Base-by-base conservation (phyloP, 176 grass and related monocot species). In the Aegilops longissima region DNA sequence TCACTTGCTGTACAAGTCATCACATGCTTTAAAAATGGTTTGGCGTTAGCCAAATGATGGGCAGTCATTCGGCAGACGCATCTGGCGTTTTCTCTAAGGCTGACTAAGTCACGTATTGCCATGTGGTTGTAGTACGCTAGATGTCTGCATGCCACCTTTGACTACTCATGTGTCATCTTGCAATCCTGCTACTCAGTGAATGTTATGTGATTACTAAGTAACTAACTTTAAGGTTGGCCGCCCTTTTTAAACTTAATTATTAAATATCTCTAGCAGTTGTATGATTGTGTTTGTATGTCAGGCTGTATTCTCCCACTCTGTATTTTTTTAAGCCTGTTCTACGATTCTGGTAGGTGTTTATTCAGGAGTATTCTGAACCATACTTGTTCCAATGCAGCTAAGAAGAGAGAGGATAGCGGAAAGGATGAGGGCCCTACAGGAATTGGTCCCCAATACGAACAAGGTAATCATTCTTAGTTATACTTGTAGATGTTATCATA, bases 351-450 rank as follows among this genome's bases (percentile, higher is more conserved):
- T 34, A 70, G 40, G 36, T 76, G 76, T 81, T 87, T 76, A 80
- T 87, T 89, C 36, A 82, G 14, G 63, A 70, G 14, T 45, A 66
- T 69, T 85, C 76, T 86, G 70, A 85, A 80, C 40, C 70, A 61
- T 82, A 21, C 72, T 69, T 84, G 73, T 82, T 87, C 61, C 62
- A 35, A 45, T 89, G 80, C 90, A 98, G 96, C 82, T 98, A 86
- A 90, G 96, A 82, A 94, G 96, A 92, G 96, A 98, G 86, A 98
- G 87, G 86, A 98, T 98, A 89, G 90, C 93, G n/a, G 96, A 98
- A 90, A 98, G 93, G 90, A 98, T 96, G 92, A 96, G 93, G 68
- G 88, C 90, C 33, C 68, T 98, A 76, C 93, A 98, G 83, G 96
- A 98, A 91, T 83, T 98, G 91, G 96, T 98, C 79, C 96, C 96